Percentiles rank a stretch among this genome's conserved stretches.
phyloP scores from a whole-genome alignment of 2,329 filamentous ascomycete genomes.

The Sporothrix sp. region DNA sequence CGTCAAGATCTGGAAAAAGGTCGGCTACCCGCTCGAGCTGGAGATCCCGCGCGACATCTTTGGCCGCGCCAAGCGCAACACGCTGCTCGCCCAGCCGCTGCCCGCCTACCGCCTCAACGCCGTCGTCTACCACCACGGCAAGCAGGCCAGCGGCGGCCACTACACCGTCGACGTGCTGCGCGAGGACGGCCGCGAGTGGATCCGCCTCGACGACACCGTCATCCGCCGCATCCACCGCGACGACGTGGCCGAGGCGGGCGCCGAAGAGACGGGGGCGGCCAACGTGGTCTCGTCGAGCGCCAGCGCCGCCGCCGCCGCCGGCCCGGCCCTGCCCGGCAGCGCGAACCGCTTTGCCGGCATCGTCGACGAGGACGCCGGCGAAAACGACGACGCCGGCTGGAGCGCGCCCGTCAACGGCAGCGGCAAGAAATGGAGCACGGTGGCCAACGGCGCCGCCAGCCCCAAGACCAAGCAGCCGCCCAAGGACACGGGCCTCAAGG shows the following conservation, averaged over 20 bases:
- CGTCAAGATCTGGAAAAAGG: slow-evolving; percentile 97
- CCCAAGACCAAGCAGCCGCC: slow-evolving; percentile 46
- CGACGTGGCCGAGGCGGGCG: slow-evolving; percentile 78
- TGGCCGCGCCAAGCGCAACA: slow-evolving; percentile 61
- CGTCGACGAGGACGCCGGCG: slow-evolving; percentile 56
- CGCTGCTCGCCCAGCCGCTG: slow-evolving; percentile 53
- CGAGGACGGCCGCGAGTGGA: slow-evolving; percentile 92
- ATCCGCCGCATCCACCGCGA: slow-evolving; percentile 77
- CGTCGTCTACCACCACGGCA: slow-evolving; percentile 95
- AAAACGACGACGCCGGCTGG: slow-evolving; percentile 60
- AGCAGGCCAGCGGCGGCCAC: slow-evolving; percentile 90
- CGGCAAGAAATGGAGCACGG: slow-evolving; percentile 63
- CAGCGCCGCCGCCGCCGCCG: background rate
- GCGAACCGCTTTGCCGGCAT: slow-evolving; percentile 67
- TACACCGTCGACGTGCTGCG: slow-evolving; percentile 96
- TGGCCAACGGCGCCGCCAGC: slow-evolving; percentile 52
- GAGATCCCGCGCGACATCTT: slow-evolving; percentile 90
- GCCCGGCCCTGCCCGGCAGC: slow-evolving; percentile 33
- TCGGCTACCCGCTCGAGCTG: slow-evolving; percentile 88
- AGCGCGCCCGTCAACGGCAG: slow-evolving; percentile 46
- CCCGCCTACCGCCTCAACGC: slow-evolving; percentile 80
- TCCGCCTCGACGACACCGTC: slow-evolving; percentile 87
- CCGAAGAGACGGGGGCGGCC: slow-evolving; percentile 53
- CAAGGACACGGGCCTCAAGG: slow-evolving; percentile 62
- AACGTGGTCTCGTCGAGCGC: background rate